Conservation (phyloP, 2,329 filamentous ascomycete species). For the Ascochyta koolunga region DNA sequence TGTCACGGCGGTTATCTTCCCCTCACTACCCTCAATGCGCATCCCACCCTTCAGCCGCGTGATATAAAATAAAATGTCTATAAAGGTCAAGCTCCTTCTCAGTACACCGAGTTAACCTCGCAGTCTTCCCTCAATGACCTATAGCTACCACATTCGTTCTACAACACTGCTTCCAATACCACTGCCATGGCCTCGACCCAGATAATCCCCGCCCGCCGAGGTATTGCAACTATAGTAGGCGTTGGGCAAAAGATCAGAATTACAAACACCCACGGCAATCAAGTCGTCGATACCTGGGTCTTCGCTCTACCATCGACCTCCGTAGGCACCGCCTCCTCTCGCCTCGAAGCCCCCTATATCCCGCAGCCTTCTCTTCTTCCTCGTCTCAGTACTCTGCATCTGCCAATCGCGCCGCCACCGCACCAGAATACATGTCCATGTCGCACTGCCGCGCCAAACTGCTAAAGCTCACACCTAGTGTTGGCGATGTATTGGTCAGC, state of each 20-base stretch:
- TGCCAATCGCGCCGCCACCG: constrained; percentile 35
- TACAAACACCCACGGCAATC: constrained; percentile 56
- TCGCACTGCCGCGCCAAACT: constrained; percentile 41
- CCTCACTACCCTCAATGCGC: constrained; percentile 4
- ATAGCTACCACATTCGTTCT: too few relatives aligned
- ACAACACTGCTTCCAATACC: too few relatives aligned
- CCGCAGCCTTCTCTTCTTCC: constrained; percentile 32
- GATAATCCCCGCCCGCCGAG: constrained; percentile 53
- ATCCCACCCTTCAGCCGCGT: constrained; percentile 1
- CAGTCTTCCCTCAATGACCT: neutral
- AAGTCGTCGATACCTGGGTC: constrained; percentile 59
- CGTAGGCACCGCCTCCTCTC: constrained; percentile 25
- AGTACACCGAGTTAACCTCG: too few relatives aligned
- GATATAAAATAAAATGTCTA: neutral
- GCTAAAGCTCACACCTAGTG: constrained; percentile 35
- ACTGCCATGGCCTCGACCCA: constrained; percentile 24
- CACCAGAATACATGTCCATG: constrained; percentile 46
- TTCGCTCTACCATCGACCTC: constrained; percentile 45
- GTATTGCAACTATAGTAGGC: constrained; percentile 49
- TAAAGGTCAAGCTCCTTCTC: neutral
- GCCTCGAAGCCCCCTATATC: constrained; percentile 38
- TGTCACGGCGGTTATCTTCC: constrained; percentile 4
- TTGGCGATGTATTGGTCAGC: constrained; percentile 40
- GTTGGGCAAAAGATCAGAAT: constrained; percentile 52
- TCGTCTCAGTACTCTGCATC: constrained; percentile 28